Percentiles rank a stretch among this genome's conserved stretches.
phyloP scores from a whole-genome alignment of 257 asterid species.

The Rauvolfia tetraphylla region DNA sequence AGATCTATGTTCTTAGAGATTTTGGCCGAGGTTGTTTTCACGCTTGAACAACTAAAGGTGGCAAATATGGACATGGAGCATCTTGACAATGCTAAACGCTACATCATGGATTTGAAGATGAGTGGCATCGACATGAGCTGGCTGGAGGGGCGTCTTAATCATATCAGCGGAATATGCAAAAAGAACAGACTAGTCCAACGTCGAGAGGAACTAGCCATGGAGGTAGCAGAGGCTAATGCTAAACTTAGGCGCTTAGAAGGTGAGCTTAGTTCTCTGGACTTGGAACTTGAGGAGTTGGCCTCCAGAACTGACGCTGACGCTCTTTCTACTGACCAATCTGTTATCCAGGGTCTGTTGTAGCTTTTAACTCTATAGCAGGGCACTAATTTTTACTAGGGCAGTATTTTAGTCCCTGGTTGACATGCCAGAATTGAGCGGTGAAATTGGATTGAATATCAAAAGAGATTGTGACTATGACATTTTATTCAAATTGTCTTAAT shows the following conservation, averaged over 20 bases:
- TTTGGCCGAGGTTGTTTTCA: slow-evolving; percentile 17
- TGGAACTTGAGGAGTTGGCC: slow-evolving; percentile 14
- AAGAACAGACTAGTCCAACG: slow-evolving; percentile 6
- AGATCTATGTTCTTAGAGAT: slow-evolving; percentile 9
- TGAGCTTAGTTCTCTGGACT: slow-evolving; percentile 7
- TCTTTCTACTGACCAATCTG: slow-evolving; percentile 6
- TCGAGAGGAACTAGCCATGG: slow-evolving; percentile 6
- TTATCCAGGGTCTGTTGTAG: slow-evolving; percentile 21
- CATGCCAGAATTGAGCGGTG: too few species aligned
- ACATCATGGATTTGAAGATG: slow-evolving; percentile 18
- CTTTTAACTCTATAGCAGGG: neutral
- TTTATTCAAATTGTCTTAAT: too few species aligned
- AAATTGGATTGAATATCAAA: too few species aligned
- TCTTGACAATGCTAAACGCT: slow-evolving; percentile 6
- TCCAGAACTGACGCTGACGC: slow-evolving; percentile 5
- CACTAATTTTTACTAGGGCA: neutral
- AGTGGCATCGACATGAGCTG: slow-evolving; percentile 18
- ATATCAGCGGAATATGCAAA: slow-evolving; percentile 7
- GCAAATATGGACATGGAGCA: slow-evolving; percentile 11
- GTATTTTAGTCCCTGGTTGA: neutral
- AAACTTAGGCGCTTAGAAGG: slow-evolving; percentile 1
- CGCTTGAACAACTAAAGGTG: slow-evolving; percentile 11
- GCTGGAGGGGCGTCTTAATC: slow-evolving; percentile 17
- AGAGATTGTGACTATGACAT: too few species aligned
- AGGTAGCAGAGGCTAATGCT: slow-evolving; percentile 3